Conservation (phyloP, 2,329 filamentous ascomycete species). For the Pyrenochaeta sp. region DNA sequence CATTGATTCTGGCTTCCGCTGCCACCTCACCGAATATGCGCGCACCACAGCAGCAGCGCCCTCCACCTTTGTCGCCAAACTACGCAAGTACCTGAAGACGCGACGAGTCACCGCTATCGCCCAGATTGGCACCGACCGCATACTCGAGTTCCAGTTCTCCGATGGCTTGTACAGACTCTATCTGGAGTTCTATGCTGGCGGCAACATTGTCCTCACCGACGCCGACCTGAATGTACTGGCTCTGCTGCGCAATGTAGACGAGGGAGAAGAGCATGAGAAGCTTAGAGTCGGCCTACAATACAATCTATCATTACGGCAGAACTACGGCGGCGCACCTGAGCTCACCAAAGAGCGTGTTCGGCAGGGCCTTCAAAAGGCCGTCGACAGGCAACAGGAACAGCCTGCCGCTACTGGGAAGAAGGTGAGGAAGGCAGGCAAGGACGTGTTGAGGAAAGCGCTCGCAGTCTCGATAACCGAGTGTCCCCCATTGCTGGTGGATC, state of each 20-base stretch:
- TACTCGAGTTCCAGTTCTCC: constrained; percentile 91
- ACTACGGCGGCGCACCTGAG: constrained; percentile 77
- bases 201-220: constrained; percentile 94
- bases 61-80: constrained; percentile 81
- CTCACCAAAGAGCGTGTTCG: constrained; percentile 78
- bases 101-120: constrained; percentile 79
- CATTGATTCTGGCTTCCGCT: constrained; percentile 94
- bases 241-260: constrained; percentile 79
- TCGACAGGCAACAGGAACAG: constrained; percentile 64
- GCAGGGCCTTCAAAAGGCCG: constrained; percentile 72
- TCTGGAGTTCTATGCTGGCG: constrained; percentile 94
- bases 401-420: constrained; percentile 66
- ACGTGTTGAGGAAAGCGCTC: constrained; percentile 80
- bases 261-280: constrained; percentile 84
- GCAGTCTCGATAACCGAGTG: constrained; percentile 87
- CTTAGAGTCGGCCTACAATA: constrained; percentile 81
- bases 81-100: constrained; percentile 90
- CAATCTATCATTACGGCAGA: constrained; percentile 82
- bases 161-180: constrained; percentile 89
- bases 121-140: constrained; percentile 91
- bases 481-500: constrained; percentile 86
- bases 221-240: constrained; percentile 82
- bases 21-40: constrained; percentile 90
- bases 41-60: constrained; percentile 86
- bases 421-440: constrained; percentile 75